Base-by-base conservation (phyloP, 768 basidiomycete species). In the Cantharellus anzutake region DNA sequence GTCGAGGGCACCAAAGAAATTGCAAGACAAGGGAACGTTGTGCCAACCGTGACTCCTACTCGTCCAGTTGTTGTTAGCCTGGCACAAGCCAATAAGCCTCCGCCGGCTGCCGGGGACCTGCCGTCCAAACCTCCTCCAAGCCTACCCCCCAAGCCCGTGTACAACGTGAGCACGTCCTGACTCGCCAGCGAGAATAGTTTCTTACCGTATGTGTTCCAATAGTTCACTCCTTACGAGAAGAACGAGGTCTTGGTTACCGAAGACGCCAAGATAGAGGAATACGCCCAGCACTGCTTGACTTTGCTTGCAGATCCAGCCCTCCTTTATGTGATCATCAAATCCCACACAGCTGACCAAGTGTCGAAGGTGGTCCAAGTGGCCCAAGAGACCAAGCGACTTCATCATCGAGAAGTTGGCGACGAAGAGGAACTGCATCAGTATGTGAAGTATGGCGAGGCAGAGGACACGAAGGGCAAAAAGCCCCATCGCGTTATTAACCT, bases 361-460 rank as follows among this genome's bases (percentile, higher is more conserved):
- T 77, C 84, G 2, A 89, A 86, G 65, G 87, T 89, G 0, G 73
- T 90, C 41, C 80, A 81, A 59, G 81, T 89, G 2, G 86, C 87
- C 0, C 84, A 89, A 65, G 79, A 86, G 66, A 80, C 80, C 0
- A 90, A 85, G 66, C 78, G 86, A n/a, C 73, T 82, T 58, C 75
- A 83, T 44, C 73, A 89, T 65, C 88, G 85, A 73, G 77, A 81
- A 52, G 84, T 85, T 60, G 81, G 81, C 4, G 78, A 80, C 7
- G 70, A 78, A 7, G 63, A 65, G 37, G 82, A 83, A 50, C 68
- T 89, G 3, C 75, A 84, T 63, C 84, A 88, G 68, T 89, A 90
- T 65, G 84, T 88, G 52, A 69, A 82, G 0, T 82, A 87, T 64
- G 74, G 76, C 5, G 68, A 72, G 4, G 65, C 67, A 63, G 66